Conservation (phyloP, 2,329 filamentous ascomycete species). For the Tricladium varicosporioides region DNA sequence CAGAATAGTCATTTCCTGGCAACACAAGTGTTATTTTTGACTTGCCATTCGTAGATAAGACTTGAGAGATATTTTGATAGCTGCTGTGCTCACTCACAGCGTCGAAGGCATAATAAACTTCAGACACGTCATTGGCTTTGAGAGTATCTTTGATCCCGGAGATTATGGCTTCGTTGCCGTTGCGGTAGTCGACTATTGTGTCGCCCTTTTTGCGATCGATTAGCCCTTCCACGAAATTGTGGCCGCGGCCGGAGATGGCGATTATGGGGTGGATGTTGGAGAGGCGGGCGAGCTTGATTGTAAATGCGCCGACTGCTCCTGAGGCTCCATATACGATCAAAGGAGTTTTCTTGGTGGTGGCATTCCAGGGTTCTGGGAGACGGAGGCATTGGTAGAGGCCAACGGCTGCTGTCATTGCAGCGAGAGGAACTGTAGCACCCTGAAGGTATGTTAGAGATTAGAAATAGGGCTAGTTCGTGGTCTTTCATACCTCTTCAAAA, state of each 20-base stretch:
- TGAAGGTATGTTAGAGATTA: conserved; percentile 40
- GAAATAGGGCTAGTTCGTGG: conserved; percentile 39
- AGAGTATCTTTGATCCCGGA: conserved; percentile 29
- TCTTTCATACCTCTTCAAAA: conserved; percentile 29
- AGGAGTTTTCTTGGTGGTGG: conserved; percentile 17
- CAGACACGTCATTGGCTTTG: conserved; percentile 21
- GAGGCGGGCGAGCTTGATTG: conserved; percentile 46
- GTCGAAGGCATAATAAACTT: conserved; percentile 31
- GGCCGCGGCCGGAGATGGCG: conserved; percentile 50
- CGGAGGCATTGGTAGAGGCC: conserved; percentile 38
- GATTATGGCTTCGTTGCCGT: conserved; percentile 44
- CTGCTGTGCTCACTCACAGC: conserved; percentile 29
- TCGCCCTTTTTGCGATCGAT: conserved; percentile 51
- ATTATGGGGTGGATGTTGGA: conserved; percentile 57
- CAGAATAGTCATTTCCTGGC: conserved; percentile 42
- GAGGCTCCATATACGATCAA: conserved; percentile 27
- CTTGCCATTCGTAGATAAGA: conserved; percentile 27
- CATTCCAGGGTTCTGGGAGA: conserved; percentile 40
- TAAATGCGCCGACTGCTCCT: conserved; percentile 42
- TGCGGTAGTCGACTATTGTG: conserved; percentile 54
- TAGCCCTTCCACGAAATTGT: conserved; percentile 45
- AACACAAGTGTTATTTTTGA: conserved; percentile 40
- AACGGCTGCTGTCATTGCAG: conserved; percentile 43
- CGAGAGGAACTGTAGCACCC: conserved; percentile 43
- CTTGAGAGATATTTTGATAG: conserved; percentile 28